These are phyloP conservation scores for Pseudogymnoascus sp. DNA, from an alignment of 2,329 filamentous ascomycete genomes.

Conservation along the genomic window DNA sequence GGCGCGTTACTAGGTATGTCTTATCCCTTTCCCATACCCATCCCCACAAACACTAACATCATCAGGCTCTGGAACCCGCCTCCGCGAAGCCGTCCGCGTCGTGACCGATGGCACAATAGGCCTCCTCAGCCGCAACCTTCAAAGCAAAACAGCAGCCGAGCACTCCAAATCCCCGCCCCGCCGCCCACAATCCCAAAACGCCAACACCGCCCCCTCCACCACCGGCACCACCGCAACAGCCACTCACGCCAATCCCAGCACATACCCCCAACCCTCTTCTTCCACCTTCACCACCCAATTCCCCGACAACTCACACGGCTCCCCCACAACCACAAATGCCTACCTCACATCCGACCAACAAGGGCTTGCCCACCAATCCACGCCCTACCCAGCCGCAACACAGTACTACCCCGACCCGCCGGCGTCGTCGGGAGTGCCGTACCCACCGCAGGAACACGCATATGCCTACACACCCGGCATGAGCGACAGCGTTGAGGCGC, in stretches of 20 bases:
- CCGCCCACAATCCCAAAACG: neutral
- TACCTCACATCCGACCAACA: slow-evolving; percentile 18
- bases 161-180: neutral
- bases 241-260: neutral
- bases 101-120: slow-evolving; percentile 42
- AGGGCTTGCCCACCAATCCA: slow-evolving; percentile 21
- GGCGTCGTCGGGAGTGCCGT: slow-evolving; percentile 16
- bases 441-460: slow-evolving; percentile 19
- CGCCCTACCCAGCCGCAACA: slow-evolving; percentile 26
- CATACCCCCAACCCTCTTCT: slow-evolving; percentile 12
- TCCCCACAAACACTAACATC: slow-evolving; percentile 6
- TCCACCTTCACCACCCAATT: slow-evolving; percentile 6
- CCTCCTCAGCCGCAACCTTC: slow-evolving; percentile 36
- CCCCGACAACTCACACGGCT: slow-evolving; percentile 14
- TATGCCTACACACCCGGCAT: slow-evolving; percentile 17
- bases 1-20: slow-evolving; percentile 58
- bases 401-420: slow-evolving; percentile 26
- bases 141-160: slow-evolving; percentile 25
- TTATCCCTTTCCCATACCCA: neutral
- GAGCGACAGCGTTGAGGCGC: slow-evolving; percentile 20
- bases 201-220: neutral
- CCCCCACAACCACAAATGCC: slow-evolving; percentile 12
- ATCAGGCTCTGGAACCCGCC: slow-evolving; percentile 38
- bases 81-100: slow-evolving; percentile 40
- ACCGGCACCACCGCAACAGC: neutral